phyloP scores from a whole-genome alignment of 805 yeast genomes.

The Zygosaccharomyces siamensis region DNA sequence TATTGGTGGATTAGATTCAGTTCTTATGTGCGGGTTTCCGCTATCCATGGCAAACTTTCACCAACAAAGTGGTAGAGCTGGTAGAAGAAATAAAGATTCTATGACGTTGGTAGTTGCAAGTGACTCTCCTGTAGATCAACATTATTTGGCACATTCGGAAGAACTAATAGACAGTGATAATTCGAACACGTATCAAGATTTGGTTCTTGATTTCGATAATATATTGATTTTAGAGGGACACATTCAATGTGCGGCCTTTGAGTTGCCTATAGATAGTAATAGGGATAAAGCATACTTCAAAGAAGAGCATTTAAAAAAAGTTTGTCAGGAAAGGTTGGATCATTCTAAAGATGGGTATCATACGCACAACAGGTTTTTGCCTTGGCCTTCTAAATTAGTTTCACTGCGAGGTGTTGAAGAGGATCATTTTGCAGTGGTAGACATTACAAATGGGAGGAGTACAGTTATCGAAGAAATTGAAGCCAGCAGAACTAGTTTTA shows the following conservation, averaged over 20 bases:
- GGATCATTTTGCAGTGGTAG: slow-evolving; percentile 82
- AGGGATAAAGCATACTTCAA: slow-evolving; percentile 55
- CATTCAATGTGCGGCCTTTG: slow-evolving; percentile 92
- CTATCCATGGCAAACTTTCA: slow-evolving; percentile 78
- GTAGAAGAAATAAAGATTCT: slow-evolving; percentile 81
- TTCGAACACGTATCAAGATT: slow-evolving; percentile 57
- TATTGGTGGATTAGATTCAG: slow-evolving; percentile 89
- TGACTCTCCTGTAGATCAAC: slow-evolving; percentile 79
- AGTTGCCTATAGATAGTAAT: slow-evolving; percentile 56
- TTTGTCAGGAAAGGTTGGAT: slow-evolving; percentile 40
- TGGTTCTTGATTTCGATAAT: slow-evolving; percentile 58
- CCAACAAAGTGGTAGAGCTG: slow-evolving; percentile 97
- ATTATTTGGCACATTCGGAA: slow-evolving; percentile 57
- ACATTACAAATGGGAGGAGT: slow-evolving; percentile 71
- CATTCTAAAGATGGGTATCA: slow-evolving; percentile 46
- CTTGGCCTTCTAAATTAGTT: slow-evolving; percentile 77
- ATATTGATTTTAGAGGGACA: slow-evolving; percentile 69
- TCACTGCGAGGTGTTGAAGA: slow-evolving; percentile 81
- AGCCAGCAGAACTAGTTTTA: slow-evolving; percentile 81
- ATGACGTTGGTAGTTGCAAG: slow-evolving; percentile 81
- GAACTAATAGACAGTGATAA: slow-evolving; percentile 27
- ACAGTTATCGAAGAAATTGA: slow-evolving; percentile 84
- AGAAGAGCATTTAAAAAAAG: slow-evolving; percentile 28
- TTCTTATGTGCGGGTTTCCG: slow-evolving; percentile 90
- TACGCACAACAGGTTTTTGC: slow-evolving; percentile 55